Evolutionary conservation across 805 yeast species (phyloP), one percentile per base, ranked within the genome.

Genomic region (Kodamaea restingae): DNA sequence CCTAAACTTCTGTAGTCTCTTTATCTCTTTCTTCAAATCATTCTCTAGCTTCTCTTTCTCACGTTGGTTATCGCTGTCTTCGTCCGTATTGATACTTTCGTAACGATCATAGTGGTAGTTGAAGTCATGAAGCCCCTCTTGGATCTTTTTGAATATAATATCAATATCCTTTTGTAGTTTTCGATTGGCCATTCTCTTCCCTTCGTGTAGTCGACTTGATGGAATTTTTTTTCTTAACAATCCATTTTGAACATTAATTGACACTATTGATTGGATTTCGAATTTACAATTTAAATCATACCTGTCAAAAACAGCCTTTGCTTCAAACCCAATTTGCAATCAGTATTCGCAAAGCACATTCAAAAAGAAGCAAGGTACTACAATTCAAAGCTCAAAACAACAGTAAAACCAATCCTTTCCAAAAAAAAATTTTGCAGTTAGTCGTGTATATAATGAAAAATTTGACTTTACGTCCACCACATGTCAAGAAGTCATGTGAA

Each of bases 11-110:
- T 69, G 74, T 36, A 69, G 56, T 44, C 67, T 64, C 45, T 69
- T 69, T 48, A 69, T 68, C 47, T 69, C 74, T 44, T 68, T 66
- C 51, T 69, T 69, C 44, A 69, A 53, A 43, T 69, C 74, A 25
- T 60, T 59, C 42, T 68, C 73, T 33, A 69, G 55, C 49, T 69
- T 69, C 31, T 56, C 61, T 45, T 68, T 68, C 38, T 64, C 70
- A 51, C 68, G 63, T 43, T 69, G 73, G 41, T 69, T 61, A 41
- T 68, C 73, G 42, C 62, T 62, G 44, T 60, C 58, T 18, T 51
- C 57, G 41, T 55, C 61, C 43, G 53, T 51, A 45, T 46, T 46
- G 32, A 43, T 42, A 40, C 67, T 51, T 43, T 68, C 71, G 36
- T 67, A 70, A 27, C 74, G 56, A n/a, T 66, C 62, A 47, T 58